These are phyloP conservation scores for Planoprotostelium fungivorum DNA, from an alignment of 78 protist species.

Conservation along the genomic window DNA sequence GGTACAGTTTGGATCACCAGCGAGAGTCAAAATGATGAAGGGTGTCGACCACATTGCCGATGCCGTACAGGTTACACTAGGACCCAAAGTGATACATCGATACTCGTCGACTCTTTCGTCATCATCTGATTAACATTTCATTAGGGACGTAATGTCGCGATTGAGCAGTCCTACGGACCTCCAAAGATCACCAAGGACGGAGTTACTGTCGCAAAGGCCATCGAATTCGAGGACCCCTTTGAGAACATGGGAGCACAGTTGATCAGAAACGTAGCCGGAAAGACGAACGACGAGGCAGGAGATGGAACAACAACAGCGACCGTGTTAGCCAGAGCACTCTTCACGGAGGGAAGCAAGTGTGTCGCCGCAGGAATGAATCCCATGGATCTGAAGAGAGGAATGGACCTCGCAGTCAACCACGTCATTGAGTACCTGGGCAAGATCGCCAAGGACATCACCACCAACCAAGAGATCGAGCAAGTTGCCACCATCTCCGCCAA, in stretches of 20 bases:
- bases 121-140: not conserved
- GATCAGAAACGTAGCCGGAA: constrained; percentile 90
- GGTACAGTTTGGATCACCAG: constrained; percentile 84
- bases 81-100: constrained; percentile 82
- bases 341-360: constrained; percentile 91
- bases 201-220: constrained; percentile 98
- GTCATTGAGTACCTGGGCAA: constrained; percentile 76
- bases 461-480: constrained; percentile 90
- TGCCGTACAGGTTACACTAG: constrained; percentile 96
- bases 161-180: constrained; percentile 93
- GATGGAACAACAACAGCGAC: constrained; percentile 99
- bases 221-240: constrained; percentile 87
- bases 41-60: constrained; percentile 95
- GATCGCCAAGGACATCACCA: constrained; percentile 80
- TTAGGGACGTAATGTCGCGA: constrained; percentile 95
- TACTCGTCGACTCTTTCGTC: not conserved
- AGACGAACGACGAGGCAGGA: constrained; percentile 97
- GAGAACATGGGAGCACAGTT: constrained; percentile 97
- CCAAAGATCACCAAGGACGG: constrained; percentile 99
- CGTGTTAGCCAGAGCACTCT: constrained; percentile 94
- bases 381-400: constrained; percentile 94
- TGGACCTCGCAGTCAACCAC: constrained; percentile 82
- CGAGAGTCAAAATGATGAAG: constrained; percentile 81
- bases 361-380: constrained; percentile 99
- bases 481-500: constrained; percentile 99